Base-by-base conservation (phyloP, 306 rosid genomes). In the Cucumis melo region DNA sequence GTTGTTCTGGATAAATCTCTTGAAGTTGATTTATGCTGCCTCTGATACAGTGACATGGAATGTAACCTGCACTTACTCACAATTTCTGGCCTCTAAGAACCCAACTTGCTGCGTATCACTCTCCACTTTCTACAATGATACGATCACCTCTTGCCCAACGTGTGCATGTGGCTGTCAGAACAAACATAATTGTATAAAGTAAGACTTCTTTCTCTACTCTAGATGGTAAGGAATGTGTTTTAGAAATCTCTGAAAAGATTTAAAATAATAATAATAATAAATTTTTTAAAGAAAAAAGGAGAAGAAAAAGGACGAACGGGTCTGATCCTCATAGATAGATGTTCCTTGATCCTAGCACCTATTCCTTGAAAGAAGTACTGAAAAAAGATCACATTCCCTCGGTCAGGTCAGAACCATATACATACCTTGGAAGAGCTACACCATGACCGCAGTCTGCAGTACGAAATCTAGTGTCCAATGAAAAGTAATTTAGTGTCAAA, bases 71-170 rank as follows among this genome's bases (percentile, higher is more conserved):
- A 93, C 98, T 56, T 93, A 93, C 59, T 93, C 98, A 11, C 97
- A 93, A 62, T 89, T 91, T 81, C 90, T 93, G 74, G 96, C 98
- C 79, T 89, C 87, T 62, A 87, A 89, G 87, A 86, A 91, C 46
- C 98, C 98, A 8, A 93, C 93, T 67, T 93, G 98, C 65, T 93
- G 98, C 50, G 97, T 93, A 80, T 93, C 98, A n/a, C 78, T 93
- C 55, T 93, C 98, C 5, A 85, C 98, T 79, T 93, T 93, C 89
- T 93, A 93, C 85, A 93, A 86, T 65, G 87, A 90, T 13, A 82
- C 90, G 57, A 87, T 93, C 84, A 87, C 88, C 41, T 77, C 93
- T 78, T 93, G 98, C 67, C 93, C 96, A 46, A 62, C 90, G 60
- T 93, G 98, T 82, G 91, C 97, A 56, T 93, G 98, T 34, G 98